Evolutionary conservation across 176 grass and related monocot species (phyloP).

Genomic region (Areca catechu): DNA sequence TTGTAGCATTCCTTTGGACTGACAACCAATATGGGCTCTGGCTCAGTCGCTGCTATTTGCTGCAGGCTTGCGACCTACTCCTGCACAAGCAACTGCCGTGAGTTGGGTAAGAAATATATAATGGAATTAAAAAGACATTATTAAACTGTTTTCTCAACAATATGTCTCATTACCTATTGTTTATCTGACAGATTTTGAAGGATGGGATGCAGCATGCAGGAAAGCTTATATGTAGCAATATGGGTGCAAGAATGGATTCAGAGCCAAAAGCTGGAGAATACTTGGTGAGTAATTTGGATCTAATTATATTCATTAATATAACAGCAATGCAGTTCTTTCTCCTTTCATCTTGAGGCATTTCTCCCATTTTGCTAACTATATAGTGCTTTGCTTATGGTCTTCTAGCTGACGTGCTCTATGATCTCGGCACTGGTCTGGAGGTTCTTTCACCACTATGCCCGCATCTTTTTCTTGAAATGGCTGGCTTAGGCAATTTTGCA

Average conservation of each 20-base stretch:
- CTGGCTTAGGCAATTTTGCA: conserved; percentile 83
- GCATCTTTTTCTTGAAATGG: conserved; percentile 95
- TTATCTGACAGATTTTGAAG: conserved; percentile 71
- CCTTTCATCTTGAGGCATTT: too few species aligned
- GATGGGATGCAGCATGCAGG: conserved; percentile 98
- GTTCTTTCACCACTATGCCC: conserved; percentile 87
- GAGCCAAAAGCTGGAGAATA: conserved; percentile 98
- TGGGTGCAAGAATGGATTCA: conserved; percentile 96
- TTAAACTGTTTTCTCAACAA: too few species aligned
- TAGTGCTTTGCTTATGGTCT: background rate
- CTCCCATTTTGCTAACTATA: too few species aligned
- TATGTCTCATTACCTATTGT: conserved; percentile 11
- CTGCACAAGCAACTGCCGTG: conserved; percentile 76
- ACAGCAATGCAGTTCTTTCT: too few species aligned
- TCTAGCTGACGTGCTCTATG: conserved; percentile 97
- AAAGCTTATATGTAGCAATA: conserved; percentile 89
- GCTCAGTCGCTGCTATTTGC: conserved; percentile 86
- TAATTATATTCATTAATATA: background rate
- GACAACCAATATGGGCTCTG: conserved; percentile 42
- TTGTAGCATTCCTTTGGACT: conserved; percentile 21
- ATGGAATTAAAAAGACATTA: too few species aligned
- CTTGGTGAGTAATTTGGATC: conserved; percentile 39
- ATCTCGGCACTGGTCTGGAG: conserved; percentile 83
- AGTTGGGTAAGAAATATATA: conserved; percentile 70
- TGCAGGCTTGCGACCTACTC: conserved; percentile 85